Percentiles rank a stretch among this genome's conserved stretches.
phyloP scores from a whole-genome alignment of 2,329 filamentous ascomycete species.

The Colletotrichum phormii region DNA sequence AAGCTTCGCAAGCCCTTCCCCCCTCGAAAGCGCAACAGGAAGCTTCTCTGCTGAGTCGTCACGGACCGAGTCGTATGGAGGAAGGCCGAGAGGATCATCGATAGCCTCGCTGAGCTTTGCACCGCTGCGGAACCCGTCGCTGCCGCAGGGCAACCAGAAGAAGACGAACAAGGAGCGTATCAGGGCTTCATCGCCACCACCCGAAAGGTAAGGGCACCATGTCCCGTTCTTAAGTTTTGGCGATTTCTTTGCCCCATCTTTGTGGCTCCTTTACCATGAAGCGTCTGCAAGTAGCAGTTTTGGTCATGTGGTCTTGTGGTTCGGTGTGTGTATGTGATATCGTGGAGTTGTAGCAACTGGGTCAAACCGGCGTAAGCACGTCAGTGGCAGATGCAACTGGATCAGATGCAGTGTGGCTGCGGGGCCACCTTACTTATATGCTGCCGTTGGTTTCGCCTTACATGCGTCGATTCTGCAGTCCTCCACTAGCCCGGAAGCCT shows the following conservation, averaged over 20 bases:
- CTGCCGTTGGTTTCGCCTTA: background rate
- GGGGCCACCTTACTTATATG: background rate
- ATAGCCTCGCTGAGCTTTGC: conserved; percentile 61
- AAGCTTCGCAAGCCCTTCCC: conserved; percentile 26
- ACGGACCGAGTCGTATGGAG: conserved; percentile 7
- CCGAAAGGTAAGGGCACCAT: conserved; percentile 56
- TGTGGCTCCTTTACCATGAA: too few relatives aligned
- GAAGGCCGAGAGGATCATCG: conserved; percentile 52
- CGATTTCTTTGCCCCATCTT: background rate
- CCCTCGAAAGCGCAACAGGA: conserved; percentile 14
- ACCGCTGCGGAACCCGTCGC: conserved; percentile 53
- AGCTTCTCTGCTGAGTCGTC: conserved; percentile 27
- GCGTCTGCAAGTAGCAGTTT: background rate
- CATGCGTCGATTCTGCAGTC: conserved; percentile 10
- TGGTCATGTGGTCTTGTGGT: background rate
- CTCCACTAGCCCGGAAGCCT: conserved; percentile 7
- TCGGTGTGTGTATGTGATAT: background rate
- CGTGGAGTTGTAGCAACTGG: background rate
- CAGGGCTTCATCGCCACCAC: conserved; percentile 60
- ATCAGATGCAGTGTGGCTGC: conserved; percentile 18
- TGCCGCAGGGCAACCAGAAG: conserved; percentile 62
- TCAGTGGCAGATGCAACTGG: conserved; percentile 1
- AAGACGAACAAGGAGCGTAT: conserved; percentile 56
- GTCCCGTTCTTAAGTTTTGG: conserved; percentile 10
- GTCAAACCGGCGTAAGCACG: background rate